Percentiles rank a stretch among this genome's conserved stretches.
Conservation (phyloP, 495 filamentous ascomycete species). For the Thermothielavioides terrestris region DNA sequence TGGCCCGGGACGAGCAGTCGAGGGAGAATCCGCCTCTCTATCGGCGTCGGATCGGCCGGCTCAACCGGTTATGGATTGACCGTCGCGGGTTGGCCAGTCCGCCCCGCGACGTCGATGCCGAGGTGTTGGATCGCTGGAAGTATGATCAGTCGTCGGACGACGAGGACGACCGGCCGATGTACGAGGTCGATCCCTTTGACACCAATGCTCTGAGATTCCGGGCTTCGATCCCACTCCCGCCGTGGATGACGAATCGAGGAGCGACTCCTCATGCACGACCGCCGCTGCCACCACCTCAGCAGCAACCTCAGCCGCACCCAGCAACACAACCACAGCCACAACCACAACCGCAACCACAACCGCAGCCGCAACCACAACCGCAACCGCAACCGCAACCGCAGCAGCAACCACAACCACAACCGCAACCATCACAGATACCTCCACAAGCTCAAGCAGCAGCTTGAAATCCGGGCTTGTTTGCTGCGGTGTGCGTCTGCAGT, state of each 20-base stretch:
- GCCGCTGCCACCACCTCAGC: conserved; percentile 9
- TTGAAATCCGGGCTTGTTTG: background rate
- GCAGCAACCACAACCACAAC: background rate
- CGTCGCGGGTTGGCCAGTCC: conserved; percentile 52
- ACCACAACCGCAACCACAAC: conserved; percentile 15
- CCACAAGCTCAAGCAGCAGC: conserved; percentile 6
- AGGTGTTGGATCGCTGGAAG: conserved; percentile 66
- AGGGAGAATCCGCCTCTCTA: conserved; percentile 58
- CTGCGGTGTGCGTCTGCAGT: background rate
- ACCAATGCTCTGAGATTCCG: conserved; percentile 63
- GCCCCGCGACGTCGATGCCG: conserved; percentile 43
- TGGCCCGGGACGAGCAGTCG: conserved; percentile 26
- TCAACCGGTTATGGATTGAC: conserved; percentile 75
- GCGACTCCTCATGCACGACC: conserved; percentile 1
- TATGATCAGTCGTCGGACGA: conserved; percentile 70
- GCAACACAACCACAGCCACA: conserved; percentile 8
- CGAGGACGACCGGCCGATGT: conserved; percentile 50
- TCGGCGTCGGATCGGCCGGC: conserved; percentile 68
- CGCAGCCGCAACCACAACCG: conserved; percentile 3
- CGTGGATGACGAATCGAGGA: conserved; percentile 24
- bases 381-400: background rate
- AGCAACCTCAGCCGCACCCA: conserved; percentile 18
- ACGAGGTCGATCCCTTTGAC: conserved; percentile 63
- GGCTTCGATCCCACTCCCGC: conserved; percentile 52
- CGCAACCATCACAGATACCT: conserved; percentile 4